Base-by-base conservation (phyloP, 2,329 filamentous ascomycete genomes). In the Pseudogymnoascus sp. region DNA sequence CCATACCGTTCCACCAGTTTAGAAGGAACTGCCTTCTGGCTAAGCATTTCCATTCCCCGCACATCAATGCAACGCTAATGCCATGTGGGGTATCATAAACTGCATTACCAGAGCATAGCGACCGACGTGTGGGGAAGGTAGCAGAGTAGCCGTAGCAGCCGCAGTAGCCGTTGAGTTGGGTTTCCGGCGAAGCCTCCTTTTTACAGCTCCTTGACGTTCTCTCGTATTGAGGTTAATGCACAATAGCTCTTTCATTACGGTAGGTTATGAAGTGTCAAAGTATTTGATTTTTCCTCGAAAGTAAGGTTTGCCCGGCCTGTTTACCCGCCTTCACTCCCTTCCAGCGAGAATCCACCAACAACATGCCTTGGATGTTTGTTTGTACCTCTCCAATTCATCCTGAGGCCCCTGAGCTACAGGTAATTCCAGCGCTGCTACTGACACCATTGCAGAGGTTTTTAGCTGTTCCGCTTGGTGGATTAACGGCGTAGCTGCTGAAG, bases 381-480 rank as follows among this genome's bases (percentile, higher is more conserved):
- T 25, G 11, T 39, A 38, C 30, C 50, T 14, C 47, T 39, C 3
- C 33, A 18, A 30, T 12, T 63, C 25, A 75, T 4, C 74, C 72
- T 11, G 73, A 74, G 7, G 73, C 72, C 14, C 72, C 73, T 25
- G 69, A 62, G 6, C 67, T 71, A 63, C 73, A 75, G 9, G 66
- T 69, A 3, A 74, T 66, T 0, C 74, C 74, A 33, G 71, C 59
- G 30, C 58, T 64, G 14, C 66, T 67, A 18, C 70, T 70, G 11
- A 72, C 73, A 64, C 75, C 73, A 0, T 70, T 69, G 62, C 73
- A 75, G 25, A 72, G 65, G 7, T 73, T 67, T 18, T 69, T 63
- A 38, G 66, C 74, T 63, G 69, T 68, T 63, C 70, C 74, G 41
- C 66, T 69, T 4, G 70, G 68, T 4, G 74, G 66, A 18, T 68